These are phyloP conservation scores for Oryza nivara DNA, from an alignment of 176 grass and related monocot genomes.

Conservation along the genomic window DNA sequence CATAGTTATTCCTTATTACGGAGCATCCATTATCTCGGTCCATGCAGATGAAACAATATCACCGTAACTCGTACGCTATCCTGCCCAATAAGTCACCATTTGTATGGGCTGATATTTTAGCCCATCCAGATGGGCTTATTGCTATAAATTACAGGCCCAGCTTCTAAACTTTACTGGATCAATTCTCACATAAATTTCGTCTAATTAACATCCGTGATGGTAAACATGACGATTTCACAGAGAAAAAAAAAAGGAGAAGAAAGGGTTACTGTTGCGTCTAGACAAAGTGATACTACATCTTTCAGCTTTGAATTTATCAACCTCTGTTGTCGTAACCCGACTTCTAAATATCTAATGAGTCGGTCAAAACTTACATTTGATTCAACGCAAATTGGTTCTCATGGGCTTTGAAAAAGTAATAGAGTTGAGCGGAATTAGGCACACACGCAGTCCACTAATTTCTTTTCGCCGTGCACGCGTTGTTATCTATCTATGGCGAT, in stretches of 20 bases:
- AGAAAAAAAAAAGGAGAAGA: too few relatives aligned
- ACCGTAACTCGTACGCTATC: too few relatives aligned
- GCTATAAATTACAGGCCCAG: too few relatives aligned
- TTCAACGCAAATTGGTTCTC: not conserved
- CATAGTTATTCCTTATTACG: too few relatives aligned
- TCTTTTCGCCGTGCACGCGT: not conserved
- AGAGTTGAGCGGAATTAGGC: not conserved
- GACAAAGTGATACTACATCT: not conserved
- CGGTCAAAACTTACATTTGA: not conserved
- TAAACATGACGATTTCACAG: not conserved
- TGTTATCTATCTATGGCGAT: not conserved
- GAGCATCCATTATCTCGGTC: too few relatives aligned
- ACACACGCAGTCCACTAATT: not conserved
- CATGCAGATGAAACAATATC: too few relatives aligned
- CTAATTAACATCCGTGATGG: not conserved
- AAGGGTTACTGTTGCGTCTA: not conserved
- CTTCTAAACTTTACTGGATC: too few relatives aligned
- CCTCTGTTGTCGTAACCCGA: not conserved
- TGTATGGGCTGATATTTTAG: too few relatives aligned
- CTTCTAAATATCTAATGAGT: not conserved
- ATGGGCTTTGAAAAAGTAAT: not conserved
- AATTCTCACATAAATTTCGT: too few relatives aligned
- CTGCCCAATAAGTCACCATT: too few relatives aligned
- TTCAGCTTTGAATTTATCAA: not conserved
- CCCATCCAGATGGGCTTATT: too few relatives aligned